These are phyloP conservation scores for Poa pratensis DNA, from an alignment of 176 grass and related monocot species.

Conservation along the genomic window DNA sequence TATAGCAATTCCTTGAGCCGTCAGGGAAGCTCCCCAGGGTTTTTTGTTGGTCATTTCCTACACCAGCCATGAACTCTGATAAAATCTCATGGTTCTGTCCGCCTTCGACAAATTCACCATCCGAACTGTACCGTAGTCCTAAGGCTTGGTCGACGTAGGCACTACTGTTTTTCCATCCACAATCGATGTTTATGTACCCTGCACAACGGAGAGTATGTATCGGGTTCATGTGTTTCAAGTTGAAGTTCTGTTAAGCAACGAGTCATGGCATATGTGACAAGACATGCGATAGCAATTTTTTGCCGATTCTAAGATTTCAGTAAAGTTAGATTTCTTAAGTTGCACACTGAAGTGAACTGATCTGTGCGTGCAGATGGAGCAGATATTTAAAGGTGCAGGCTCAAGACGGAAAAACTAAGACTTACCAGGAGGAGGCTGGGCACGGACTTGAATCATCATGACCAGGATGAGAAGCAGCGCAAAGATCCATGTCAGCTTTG, in stretches of 20 bases:
- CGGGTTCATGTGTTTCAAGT: background rate
- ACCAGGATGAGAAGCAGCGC: too few species aligned
- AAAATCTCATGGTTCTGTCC: background rate
- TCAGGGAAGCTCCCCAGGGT: slow-evolving; percentile 25
- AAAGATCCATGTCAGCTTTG: too few species aligned
- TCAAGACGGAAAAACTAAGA: background rate
- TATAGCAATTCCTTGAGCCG: slow-evolving; percentile 16
- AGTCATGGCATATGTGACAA: background rate
- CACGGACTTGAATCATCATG: too few species aligned
- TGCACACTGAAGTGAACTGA: background rate
- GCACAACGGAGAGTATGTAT: background rate
- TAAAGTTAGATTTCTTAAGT: background rate
- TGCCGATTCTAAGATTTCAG: background rate
- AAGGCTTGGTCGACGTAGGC: background rate
- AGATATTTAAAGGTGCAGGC: background rate
- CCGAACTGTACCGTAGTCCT: background rate
- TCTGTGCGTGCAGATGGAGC: background rate
- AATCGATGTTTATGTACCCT: slow-evolving; percentile 43
- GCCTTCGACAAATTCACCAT: background rate
- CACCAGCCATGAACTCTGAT: background rate
- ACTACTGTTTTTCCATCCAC: background rate
- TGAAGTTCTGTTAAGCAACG: background rate
- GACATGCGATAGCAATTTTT: background rate
- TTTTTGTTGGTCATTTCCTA: background rate
- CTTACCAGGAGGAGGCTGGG: background rate